Conservation (phyloP, 495 filamentous ascomycete species). For the Jackrogersella multiformis region DNA sequence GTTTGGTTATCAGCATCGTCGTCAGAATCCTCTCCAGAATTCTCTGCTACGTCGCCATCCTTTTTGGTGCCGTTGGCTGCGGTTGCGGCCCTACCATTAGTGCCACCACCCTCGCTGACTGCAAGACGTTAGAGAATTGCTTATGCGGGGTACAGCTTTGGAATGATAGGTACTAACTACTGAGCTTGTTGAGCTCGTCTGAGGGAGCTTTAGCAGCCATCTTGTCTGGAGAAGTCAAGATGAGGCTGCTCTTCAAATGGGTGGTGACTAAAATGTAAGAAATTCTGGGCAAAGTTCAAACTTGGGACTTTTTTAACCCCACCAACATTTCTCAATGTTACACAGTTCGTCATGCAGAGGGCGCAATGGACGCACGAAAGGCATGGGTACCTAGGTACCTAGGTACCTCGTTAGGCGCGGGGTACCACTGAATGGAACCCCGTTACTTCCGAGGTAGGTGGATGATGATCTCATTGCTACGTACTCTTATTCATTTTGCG, state of each 20-base stretch:
- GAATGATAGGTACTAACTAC: conserved; percentile 42
- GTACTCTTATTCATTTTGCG: too few relatives aligned
- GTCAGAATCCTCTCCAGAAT: conserved; percentile 73
- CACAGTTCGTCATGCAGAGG: not conserved
- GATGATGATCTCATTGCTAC: too few relatives aligned
- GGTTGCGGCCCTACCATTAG: conserved; percentile 59
- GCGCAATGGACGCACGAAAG: not conserved
- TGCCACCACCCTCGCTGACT: conserved; percentile 58
- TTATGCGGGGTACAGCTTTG: not conserved
- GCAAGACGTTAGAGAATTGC: conserved; percentile 20
- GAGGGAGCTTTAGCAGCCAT: conserved; percentile 57
- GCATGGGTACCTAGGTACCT: not conserved
- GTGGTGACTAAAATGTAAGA: not conserved
- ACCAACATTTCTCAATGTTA: conserved; percentile 22
- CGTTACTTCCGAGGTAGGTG: too few relatives aligned
- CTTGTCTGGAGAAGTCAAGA: conserved; percentile 8
- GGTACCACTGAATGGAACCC: too few relatives aligned
- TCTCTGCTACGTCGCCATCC: conserved; percentile 64
- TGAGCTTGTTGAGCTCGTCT: conserved; percentile 56
- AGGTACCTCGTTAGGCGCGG: too few relatives aligned
- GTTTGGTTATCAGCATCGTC: conserved; percentile 63
- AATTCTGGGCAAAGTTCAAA: not conserved
- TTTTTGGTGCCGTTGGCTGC: conserved; percentile 52
- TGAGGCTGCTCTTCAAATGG: conserved; percentile 5
- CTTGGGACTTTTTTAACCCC: conserved; percentile 25